Conservation (phyloP, 2,329 filamentous ascomycete species). For the Fusarium robinianum region DNA sequence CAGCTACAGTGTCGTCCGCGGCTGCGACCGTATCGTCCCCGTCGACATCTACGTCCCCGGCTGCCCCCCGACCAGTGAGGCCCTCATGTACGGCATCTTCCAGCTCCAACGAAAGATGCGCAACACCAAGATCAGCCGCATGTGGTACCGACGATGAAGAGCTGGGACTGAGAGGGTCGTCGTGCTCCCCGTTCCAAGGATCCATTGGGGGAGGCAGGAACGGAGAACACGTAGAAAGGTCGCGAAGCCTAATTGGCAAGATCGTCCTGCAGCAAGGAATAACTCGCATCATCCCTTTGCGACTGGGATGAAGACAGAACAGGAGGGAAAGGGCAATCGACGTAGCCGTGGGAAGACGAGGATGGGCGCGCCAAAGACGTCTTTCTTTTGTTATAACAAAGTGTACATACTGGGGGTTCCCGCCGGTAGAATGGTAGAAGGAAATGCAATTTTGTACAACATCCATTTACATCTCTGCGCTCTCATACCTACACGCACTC, state of each 20-base stretch:
- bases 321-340: no score
- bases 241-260: no score
- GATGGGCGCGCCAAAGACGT: slow-evolving; percentile 14
- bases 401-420: slow-evolving; percentile 29
- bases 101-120: slow-evolving; percentile 79
- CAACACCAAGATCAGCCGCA: slow-evolving; percentile 57
- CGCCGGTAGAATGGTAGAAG: slow-evolving; percentile 30
- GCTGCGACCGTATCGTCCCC: slow-evolving; percentile 76
- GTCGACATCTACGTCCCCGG: slow-evolving; percentile 82
- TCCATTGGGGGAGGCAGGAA: no score
- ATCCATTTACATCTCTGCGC: slow-evolving; percentile 14
- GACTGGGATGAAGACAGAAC: no score
- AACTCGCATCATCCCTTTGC: no score
- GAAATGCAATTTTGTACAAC: slow-evolving; percentile 31
- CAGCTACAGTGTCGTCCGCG: slow-evolving; percentile 73
- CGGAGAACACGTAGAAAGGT: no score
- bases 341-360: slow-evolving; percentile 10
- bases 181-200: no score
- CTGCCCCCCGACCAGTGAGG: slow-evolving; percentile 66
- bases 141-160: slow-evolving; percentile 63
- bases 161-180: no score
- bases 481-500: background rate
- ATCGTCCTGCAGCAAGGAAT: no score
- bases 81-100: slow-evolving; percentile 72
- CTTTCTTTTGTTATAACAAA: slow-evolving; percentile 27